Base-by-base conservation (phyloP, 2,329 filamentous ascomycete species). In the Calonectria leucothoes region DNA sequence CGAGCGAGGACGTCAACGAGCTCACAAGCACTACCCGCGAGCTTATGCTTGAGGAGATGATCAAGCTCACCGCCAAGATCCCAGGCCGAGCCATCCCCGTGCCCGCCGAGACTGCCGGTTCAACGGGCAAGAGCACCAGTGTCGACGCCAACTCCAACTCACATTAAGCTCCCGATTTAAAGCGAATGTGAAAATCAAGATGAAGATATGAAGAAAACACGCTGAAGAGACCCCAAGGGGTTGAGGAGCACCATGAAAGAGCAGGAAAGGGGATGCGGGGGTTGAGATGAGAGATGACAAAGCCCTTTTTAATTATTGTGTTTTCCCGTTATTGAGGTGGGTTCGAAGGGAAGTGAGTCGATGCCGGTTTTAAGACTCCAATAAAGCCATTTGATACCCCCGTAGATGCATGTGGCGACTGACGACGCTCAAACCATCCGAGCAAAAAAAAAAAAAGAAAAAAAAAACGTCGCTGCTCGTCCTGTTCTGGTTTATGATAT, bases 1-100 rank as follows among this genome's bases (percentile, higher is more conserved):
- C 91, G 23, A 74, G 93, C 29, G 92, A 92, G 66, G 95, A 98
- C 82, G 94, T 98, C 67, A 94, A 97, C 77, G 89, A 91, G 72
- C 87, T 98, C 55, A 89, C 93, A 65, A 88, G 89, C 69, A 89
- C 89, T 68, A 94, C 93, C 3, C 90, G 93, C 70, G 93, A 95
- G 25, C 84, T 92, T 66, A 98, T 98, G 95, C 89, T 96, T 75
- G 88, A 89, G 76, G 93, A 93, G 81, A 85, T 93, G 51, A 76
- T 91, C 23, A 80, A 82, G 37, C 84, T 93, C 27, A 90, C 91
- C 12, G 87, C 86, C 61, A 87, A 88, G 81, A 88, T 84, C 27
- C 87, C 87, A 57, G 88, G 89, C 20, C 79, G 80, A 15, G 82
- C 83, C 37, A 76, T 85, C 31, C 76, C 82, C 29, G 73, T 83